A percentile compares a stretch with the other conserved stretches of the same genome.
phyloP scores from a whole-genome alignment of 129 eudicot genomes.

The Solidago caesia region DNA sequence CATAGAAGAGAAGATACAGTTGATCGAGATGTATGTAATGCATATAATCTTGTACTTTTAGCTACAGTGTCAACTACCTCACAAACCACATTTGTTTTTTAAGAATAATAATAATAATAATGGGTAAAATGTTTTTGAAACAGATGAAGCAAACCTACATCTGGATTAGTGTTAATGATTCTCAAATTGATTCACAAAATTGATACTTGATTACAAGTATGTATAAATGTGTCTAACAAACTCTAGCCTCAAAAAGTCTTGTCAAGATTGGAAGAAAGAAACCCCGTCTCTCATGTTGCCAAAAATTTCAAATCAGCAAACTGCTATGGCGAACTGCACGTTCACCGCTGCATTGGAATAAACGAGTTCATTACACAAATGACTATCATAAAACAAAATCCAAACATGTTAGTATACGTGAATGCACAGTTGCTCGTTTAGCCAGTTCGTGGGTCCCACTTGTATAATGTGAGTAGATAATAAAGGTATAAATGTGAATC shows the following conservation, averaged over 20 bases:
- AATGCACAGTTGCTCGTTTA: neutral
- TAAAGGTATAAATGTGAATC: neutral
- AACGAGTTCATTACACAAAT: constrained; percentile 11
- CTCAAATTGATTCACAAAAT: constrained; percentile 23
- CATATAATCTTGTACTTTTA: no score
- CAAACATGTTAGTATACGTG: neutral
- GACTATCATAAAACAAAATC: neutral
- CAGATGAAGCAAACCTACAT: constrained; percentile 14
- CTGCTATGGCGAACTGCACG: constrained; percentile 11
- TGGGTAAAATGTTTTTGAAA: neutral
- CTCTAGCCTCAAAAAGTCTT: constrained; percentile 33
- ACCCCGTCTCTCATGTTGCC: constrained; percentile 13
- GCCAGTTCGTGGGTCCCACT: neutral
- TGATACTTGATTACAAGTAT: constrained; percentile 19
- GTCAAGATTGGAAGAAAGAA: constrained; percentile 19
- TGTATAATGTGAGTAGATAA: neutral
- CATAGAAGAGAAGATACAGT: no score
- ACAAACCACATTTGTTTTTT: no score
- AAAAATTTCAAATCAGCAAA: constrained; percentile 11
- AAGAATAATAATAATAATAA: no score
- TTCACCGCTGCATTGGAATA: constrained; percentile 20
- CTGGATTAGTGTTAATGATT: constrained; percentile 11
- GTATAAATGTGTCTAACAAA: constrained; percentile 24
- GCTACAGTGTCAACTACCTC: no score
- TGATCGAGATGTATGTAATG: no score